Evolutionary conservation across 1,139 yeast species (phyloP).

Genomic region (Komagataea norvegica): DNA sequence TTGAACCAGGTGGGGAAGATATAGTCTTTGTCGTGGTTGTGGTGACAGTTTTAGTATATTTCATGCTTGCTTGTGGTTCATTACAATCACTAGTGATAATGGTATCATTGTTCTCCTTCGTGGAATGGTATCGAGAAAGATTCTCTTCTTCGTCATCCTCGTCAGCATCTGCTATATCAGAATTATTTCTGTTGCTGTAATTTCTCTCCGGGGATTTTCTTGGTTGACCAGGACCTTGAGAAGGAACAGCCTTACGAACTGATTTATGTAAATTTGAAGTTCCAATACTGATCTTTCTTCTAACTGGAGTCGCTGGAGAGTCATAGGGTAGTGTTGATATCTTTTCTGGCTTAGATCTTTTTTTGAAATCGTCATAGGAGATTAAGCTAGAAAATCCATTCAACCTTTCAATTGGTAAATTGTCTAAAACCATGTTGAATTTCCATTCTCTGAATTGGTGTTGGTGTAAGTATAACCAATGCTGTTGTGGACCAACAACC

Average conservation of each 20-base stretch:
- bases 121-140: constrained; percentile 13
- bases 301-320: constrained; percentile 64
- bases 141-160: constrained; percentile 15
- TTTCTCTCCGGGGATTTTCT: constrained; percentile 47
- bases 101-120: constrained; percentile 18
- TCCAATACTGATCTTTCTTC: constrained; percentile 56
- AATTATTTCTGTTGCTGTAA: constrained; percentile 16
- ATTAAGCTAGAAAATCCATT: constrained; percentile 77
- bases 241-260: constrained; percentile 76
- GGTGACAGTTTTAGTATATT: constrained; percentile 44
- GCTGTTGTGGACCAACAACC: constrained; percentile 99
- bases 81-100: constrained; percentile 8
- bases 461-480: constrained; percentile 95
- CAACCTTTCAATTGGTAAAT: constrained; percentile 61
- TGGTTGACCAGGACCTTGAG: constrained; percentile 95
- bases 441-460: constrained; percentile 96
- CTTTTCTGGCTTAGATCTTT: constrained; percentile 16
- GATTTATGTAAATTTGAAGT: constrained; percentile 67
- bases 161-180: constrained; percentile 16
- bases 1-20: constrained; percentile 34
- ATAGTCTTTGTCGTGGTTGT: constrained; percentile 47
- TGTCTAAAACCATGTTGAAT: constrained; percentile 82
- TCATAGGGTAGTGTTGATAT: constrained; percentile 30
- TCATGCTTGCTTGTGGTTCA: constrained; percentile 30
- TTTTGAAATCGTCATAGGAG: constrained; percentile 32